phyloP scores from a whole-genome alignment of 768 basidiomycete genomes.

The Coprinopsis strossmayeri region DNA sequence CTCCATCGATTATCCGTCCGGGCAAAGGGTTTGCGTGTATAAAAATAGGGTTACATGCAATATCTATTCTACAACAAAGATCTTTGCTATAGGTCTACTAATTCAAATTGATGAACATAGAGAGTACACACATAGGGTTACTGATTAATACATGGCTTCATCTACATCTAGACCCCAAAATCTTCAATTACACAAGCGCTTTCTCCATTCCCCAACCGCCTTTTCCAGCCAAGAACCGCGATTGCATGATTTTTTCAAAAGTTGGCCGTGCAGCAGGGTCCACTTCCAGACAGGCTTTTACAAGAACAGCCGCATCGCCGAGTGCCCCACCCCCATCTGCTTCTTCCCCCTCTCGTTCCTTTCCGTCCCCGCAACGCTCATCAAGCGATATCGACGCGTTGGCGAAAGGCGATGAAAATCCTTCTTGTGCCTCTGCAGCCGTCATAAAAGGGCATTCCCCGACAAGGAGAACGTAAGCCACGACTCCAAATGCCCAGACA shows the following conservation, averaged over 20 bases:
- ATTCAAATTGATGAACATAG: no score
- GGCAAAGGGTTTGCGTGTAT: no score
- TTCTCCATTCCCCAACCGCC: constrained; percentile 61
- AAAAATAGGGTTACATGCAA: neutral
- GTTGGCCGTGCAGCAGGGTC: constrained; percentile 73
- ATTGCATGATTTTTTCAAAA: constrained; percentile 75
- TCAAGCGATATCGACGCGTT: constrained; percentile 72
- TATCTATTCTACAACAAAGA: constrained; percentile 11
- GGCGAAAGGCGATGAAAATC: constrained; percentile 68
- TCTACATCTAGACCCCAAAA: neutral
- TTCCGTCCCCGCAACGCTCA: constrained; percentile 72
- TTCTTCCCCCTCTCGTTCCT: constrained; percentile 70
- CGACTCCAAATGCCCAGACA: constrained; percentile 97
- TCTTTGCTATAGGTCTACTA: neutral
- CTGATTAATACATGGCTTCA: neutral
- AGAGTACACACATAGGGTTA: neutral
- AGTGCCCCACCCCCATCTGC: constrained; percentile 77
- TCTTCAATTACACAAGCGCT: constrained; percentile 10
- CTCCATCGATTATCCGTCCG: no score
- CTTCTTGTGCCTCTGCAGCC: constrained; percentile 85
- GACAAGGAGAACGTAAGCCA: constrained; percentile 89
- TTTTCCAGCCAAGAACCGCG: constrained; percentile 72
- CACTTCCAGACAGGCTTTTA: constrained; percentile 79
- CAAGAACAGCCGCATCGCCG: constrained; percentile 80
- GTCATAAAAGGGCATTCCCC: constrained; percentile 92